phyloP scores from a whole-genome alignment of 495 filamentous ascomycete species.

The Massariosphaeria phaeospora region DNA sequence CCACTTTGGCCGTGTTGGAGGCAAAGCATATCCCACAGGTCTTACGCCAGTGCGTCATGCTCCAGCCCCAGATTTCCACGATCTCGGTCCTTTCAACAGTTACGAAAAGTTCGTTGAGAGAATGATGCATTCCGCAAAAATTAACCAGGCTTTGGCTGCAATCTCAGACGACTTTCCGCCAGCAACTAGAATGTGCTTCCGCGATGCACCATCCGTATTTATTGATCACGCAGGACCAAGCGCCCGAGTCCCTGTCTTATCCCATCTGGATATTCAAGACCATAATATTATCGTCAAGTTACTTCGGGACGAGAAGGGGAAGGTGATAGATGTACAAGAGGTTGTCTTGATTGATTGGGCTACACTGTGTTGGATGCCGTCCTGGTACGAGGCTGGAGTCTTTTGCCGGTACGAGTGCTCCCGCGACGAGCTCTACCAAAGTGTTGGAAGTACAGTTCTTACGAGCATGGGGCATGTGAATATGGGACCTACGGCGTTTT shows the following conservation, averaged over 20 bases:
- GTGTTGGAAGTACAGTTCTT: not conserved
- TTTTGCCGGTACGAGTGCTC: not conserved
- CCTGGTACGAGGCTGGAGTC: not conserved
- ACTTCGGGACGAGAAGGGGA: not conserved
- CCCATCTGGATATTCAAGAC: not conserved
- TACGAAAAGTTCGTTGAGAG: not conserved
- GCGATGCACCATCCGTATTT: not conserved
- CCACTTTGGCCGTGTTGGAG: not conserved
- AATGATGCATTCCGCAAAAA: not conserved
- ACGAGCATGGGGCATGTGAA: not conserved
- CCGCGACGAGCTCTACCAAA: not conserved
- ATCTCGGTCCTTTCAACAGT: not conserved
- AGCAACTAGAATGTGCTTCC: not conserved
- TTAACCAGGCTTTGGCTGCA: not conserved
- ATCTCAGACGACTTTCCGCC: not conserved
- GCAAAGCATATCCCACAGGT: not conserved
- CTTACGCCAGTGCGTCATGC: not conserved
- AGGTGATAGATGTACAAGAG: conserved; percentile 2
- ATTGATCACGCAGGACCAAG: not conserved
- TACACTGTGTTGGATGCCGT: not conserved
- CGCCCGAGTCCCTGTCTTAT: not conserved
- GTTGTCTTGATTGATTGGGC: not conserved
- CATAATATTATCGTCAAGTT: not conserved
- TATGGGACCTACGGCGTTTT: not conserved
- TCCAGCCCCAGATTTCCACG: not conserved